Evolutionary conservation across 179 eudicot genomes (phyloP).

Genomic region (Beta corolliflora): DNA sequence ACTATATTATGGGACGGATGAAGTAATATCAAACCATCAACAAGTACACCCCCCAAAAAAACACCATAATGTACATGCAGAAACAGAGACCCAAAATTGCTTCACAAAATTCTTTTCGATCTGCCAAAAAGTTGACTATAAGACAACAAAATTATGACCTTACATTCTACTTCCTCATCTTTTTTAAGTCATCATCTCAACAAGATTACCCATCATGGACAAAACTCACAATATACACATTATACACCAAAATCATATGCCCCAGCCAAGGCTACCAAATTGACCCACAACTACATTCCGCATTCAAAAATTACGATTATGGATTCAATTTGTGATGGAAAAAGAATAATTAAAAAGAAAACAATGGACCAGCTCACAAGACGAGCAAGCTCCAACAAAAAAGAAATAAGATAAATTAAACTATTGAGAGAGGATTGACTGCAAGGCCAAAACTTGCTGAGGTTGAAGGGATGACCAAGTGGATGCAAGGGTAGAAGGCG

Average conservation of each 20-base stretch:
- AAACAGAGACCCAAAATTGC: constrained; percentile 20
- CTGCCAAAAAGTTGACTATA: background rate
- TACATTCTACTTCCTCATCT: background rate
- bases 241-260: constrained; percentile 22
- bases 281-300: background rate
- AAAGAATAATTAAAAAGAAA: constrained; percentile 26
- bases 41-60: background rate
- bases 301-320: constrained; percentile 16
- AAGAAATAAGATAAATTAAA: background rate
- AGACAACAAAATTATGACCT: constrained; percentile 11
- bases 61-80: background rate
- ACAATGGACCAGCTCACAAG: constrained; percentile 2
- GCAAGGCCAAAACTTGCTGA: constrained; percentile 42
- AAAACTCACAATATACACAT: constrained; percentile 25
- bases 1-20: too few relatives aligned
- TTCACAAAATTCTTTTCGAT: constrained; percentile 11
- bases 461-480: constrained; percentile 49
- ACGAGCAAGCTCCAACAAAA: background rate
- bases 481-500: constrained; percentile 38
- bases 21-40: too few relatives aligned
- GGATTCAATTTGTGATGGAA: constrained; percentile 19
- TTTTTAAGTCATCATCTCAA: background rate
- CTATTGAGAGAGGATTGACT: constrained; percentile 46
- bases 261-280: constrained; percentile 20
- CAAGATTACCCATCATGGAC: constrained; percentile 4